Conservation (phyloP, 768 basidiomycete genomes). For the Rhizopogon rudus region DNA sequence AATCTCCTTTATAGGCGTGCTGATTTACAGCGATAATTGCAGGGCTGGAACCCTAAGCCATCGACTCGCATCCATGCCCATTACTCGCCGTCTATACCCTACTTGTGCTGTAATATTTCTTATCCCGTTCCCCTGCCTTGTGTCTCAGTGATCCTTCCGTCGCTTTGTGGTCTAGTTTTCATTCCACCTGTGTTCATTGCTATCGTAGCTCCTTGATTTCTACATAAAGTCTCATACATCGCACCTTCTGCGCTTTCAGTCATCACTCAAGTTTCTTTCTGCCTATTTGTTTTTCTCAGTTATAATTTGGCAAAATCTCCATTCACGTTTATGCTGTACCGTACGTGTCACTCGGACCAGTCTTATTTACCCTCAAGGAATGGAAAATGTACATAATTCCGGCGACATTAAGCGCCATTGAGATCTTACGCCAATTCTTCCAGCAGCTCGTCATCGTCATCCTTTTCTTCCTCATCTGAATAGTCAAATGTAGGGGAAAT, state of each 20-base stretch:
- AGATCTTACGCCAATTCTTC: neutral
- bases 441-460: neutral
- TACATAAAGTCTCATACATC: neutral
- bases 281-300: neutral
- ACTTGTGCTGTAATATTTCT: constrained; percentile 18
- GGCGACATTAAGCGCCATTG: neutral
- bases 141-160: neutral
- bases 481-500: neutral
- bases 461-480: neutral
- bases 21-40: constrained; percentile 31
- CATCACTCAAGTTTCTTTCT: neutral
- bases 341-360: constrained; percentile 17
- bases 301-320: constrained; percentile 19
- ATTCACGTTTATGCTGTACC: constrained; percentile 21
- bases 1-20: constrained; percentile 25
- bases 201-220: constrained; percentile 6
- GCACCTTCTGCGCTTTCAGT: neutral
- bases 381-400: constrained; percentile 23
- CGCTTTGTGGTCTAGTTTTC: constrained; percentile 1
- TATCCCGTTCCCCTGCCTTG: neutral
- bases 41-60: constrained; percentile 19
- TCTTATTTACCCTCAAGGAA: constrained; percentile 19
- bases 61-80: constrained; percentile 5
- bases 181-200: constrained; percentile 1
- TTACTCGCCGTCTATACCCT: constrained; percentile 23